Percentiles rank a stretch among this genome's conserved stretches.
phyloP scores from a whole-genome alignment of 2,329 filamentous ascomycete genomes.

The Reticulascus tulasneorum region DNA sequence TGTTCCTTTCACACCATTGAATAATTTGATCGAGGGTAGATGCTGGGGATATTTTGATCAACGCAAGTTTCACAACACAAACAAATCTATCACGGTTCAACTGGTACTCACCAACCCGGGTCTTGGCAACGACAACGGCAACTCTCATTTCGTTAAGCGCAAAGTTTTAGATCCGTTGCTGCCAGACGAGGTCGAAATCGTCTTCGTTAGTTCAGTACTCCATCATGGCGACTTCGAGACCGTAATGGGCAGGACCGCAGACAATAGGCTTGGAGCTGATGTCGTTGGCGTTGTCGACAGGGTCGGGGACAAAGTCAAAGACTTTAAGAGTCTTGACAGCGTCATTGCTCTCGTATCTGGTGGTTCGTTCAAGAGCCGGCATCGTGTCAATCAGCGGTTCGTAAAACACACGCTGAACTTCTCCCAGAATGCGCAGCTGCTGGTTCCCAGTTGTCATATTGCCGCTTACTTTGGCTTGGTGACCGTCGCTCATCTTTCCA shows the following conservation, averaged over 20 bases:
- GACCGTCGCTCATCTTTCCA: slow-evolving; percentile 20
- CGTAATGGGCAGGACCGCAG: slow-evolving; percentile 24
- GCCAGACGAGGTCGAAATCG: slow-evolving; percentile 35
- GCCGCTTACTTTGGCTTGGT: slow-evolving; percentile 40
- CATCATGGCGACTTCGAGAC: slow-evolving; percentile 32
- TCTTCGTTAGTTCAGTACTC: slow-evolving; percentile 31
- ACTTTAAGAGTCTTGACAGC: slow-evolving; percentile 30
- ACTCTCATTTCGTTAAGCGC: slow-evolving; percentile 18
- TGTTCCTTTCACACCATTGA: slow-evolving; percentile 33
- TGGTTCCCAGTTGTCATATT: slow-evolving; percentile 33
- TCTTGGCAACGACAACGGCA: slow-evolving; percentile 18
- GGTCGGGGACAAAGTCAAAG: slow-evolving; percentile 26
- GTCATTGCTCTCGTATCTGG: slow-evolving; percentile 35
- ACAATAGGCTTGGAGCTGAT: slow-evolving; percentile 35
- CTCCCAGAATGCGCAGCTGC: too few species aligned
- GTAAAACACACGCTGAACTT: slow-evolving; percentile 22
- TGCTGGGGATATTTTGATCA: too few species aligned
- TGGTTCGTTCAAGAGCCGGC: slow-evolving; percentile 30
- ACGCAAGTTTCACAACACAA: not conserved
- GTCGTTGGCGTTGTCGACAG: slow-evolving; percentile 31
- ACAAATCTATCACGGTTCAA: slow-evolving; percentile 3
- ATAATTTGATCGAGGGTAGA: slow-evolving; percentile 40
- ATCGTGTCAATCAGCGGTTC: slow-evolving; percentile 30
- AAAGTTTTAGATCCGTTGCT: slow-evolving; percentile 16
- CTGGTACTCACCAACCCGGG: slow-evolving; percentile 23